Conservation (phyloP, 176 grass and related monocot species). For the Bromus sterilis region DNA sequence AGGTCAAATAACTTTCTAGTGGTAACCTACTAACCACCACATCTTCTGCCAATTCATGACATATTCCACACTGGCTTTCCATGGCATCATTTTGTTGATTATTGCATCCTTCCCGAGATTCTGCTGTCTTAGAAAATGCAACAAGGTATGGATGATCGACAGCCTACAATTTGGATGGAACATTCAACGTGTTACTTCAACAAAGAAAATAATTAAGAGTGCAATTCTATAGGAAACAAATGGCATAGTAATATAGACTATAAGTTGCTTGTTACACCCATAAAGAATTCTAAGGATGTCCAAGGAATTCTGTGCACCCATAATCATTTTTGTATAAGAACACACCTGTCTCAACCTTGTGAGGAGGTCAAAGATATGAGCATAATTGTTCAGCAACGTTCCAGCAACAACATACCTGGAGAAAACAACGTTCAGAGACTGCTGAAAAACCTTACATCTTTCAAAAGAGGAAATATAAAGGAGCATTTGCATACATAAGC, state of each 20-base stretch:
- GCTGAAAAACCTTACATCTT: background rate
- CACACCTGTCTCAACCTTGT: conserved; percentile 86
- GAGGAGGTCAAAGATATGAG: conserved; percentile 97
- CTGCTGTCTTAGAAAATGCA: conserved; percentile 67
- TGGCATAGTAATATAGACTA: background rate
- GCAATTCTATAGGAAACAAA: conserved; percentile 20
- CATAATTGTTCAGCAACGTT: conserved; percentile 95
- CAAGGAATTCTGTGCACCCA: background rate
- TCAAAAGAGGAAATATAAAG: background rate
- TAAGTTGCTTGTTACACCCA: background rate
- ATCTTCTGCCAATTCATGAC: conserved; percentile 57
- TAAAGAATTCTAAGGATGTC: background rate
- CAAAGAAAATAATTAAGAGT: background rate
- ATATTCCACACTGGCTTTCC: conserved; percentile 65
- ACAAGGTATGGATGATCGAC: conserved; percentile 98
- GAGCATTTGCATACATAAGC: background rate
- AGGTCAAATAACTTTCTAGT: background rate
- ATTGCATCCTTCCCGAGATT: conserved; percentile 25
- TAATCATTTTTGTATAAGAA: background rate
- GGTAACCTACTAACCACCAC: conserved; percentile 50
- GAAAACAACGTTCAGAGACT: background rate
- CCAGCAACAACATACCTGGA: conserved; percentile 84
- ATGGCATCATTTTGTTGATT: conserved; percentile 21
- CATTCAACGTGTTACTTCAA: conserved; percentile 21
- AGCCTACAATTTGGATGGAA: conserved; percentile 43